Evolutionary conservation across 768 basidiomycete species (phyloP).

Genomic region (Lactarius hatsudake): DNA sequence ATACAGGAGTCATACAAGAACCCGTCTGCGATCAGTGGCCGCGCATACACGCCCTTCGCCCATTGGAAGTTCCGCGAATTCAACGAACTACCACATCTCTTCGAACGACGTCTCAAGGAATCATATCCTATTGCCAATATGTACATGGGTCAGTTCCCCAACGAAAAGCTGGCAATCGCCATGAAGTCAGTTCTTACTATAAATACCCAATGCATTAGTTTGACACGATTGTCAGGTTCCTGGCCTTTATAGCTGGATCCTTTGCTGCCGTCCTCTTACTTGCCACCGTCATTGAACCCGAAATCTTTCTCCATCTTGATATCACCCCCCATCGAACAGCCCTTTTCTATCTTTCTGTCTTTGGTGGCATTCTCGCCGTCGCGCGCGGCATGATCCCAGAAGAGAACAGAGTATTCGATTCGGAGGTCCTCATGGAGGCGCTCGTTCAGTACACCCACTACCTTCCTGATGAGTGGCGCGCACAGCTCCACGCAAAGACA

Average conservation of each 20-base stretch:
- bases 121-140: conserved; percentile 88
- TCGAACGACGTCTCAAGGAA: conserved; percentile 79
- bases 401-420: conserved; percentile 90
- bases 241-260: conserved; percentile 94
- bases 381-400: conserved; percentile 95
- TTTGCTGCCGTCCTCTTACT: conserved; percentile 94
- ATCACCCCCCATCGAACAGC: conserved; percentile 92
- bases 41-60: conserved; percentile 91
- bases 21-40: conserved; percentile 89
- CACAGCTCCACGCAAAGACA: conserved; percentile 83
- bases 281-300: conserved; percentile 90
- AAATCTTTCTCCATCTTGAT: conserved; percentile 91
- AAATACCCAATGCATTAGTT: neutral
- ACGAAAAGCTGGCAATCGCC: conserved; percentile 84
- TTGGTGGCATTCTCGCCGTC: conserved; percentile 83
- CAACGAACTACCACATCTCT: conserved; percentile 95
- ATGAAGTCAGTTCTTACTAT: conserved; percentile 65
- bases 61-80: conserved; percentile 99
- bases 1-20: conserved; percentile 96
- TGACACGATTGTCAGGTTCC: conserved; percentile 57
- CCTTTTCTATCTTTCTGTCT: conserved; percentile 87
- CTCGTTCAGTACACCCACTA: conserved; percentile 95
- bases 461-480: conserved; percentile 92
- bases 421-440: conserved; percentile 88
- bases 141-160: conserved; percentile 98